These are phyloP conservation scores for Daldinia sp. DNA, from an alignment of 2,329 filamentous ascomycete species.

Conservation along the genomic window DNA sequence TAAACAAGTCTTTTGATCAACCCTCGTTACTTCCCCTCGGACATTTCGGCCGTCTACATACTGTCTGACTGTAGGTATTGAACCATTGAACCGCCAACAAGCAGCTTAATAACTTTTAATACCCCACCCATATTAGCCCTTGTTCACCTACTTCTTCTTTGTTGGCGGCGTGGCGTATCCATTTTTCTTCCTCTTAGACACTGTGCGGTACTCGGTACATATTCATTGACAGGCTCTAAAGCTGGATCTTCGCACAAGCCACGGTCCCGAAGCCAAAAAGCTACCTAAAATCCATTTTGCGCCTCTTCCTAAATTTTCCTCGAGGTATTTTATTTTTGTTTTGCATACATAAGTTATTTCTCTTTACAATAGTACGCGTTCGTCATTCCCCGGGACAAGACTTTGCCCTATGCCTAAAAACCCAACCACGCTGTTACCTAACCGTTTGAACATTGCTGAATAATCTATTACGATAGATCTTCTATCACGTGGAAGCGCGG, in stretches of 20 bases:
- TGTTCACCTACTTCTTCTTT: constrained; percentile 15
- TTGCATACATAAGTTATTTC: constrained; percentile 5
- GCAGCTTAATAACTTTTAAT: constrained; percentile 13
- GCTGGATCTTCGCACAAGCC: constrained; percentile 30
- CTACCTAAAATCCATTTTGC: constrained; percentile 2
- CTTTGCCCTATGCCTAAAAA: constrained; percentile 10
- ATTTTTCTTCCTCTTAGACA: constrained; percentile 18
- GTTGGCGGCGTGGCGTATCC: constrained; percentile 21
- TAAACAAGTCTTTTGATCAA: constrained; percentile 26
- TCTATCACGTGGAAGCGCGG: constrained; percentile 37
- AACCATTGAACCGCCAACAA: constrained; percentile 26
- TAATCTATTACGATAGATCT: constrained; percentile 41
- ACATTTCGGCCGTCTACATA: constrained; percentile 38
- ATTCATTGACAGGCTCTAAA: constrained; percentile 1
- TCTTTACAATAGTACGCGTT: constrained; percentile 17
- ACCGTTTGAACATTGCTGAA: constrained; percentile 25
- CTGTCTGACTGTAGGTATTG: background rate
- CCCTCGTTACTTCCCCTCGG: constrained; percentile 28
- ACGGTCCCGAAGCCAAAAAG: constrained; percentile 26
- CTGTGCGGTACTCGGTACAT: constrained; percentile 30
- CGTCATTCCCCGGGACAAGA: constrained; percentile 17
- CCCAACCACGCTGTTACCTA: constrained; percentile 9
- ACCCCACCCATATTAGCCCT: constrained; percentile 22
- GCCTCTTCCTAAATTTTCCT: constrained; percentile 19
- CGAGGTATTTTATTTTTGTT: constrained; percentile 25